Base-by-base conservation (phyloP, 2,329 filamentous ascomycete species). In the Fusarium longipes region DNA sequence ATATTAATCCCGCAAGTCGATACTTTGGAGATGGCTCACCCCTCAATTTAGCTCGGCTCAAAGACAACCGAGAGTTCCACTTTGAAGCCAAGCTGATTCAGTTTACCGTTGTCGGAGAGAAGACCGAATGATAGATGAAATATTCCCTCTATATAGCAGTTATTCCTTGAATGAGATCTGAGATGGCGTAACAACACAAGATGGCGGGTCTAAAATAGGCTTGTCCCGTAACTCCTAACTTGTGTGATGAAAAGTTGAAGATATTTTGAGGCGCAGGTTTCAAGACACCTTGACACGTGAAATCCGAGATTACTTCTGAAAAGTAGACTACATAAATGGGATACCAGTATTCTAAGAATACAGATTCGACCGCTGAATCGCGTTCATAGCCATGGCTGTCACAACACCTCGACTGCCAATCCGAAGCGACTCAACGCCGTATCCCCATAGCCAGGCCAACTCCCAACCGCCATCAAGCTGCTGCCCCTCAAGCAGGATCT, bases 381-480 rank as follows among this genome's bases (percentile, higher is more conserved):
- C 60, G 27, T 43, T 45, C 38, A 60, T 25, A 1, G 53, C 60
- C 54, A 65, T 59, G 5, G 48, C 48, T 6, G 54, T 47, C 1
- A 65, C 35, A 20, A 65, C 53, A 17, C 48, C 47, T 18, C 52
- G 12, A n/a, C 47, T 45, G 2, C 59, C 47, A 49, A 64, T 45
- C 12, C 49, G 47, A 8, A 52, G 12, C 2, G 59, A n/a, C 9
- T 49, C 47, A 0, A 8, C n/a, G 2, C 32, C 52, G 6, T 58
- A 53, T 4, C 15, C 12, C 52, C 47, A 63, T 1, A 63, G 2
- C 36, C 61, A 64, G 5, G 6, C 4, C 12, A 42, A 2, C 3
- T 52, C 22, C 61, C 61, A 65, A 3, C 61, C 59, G 0, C 61
- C 52, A 14, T 65, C 52, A 2, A 48, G 12, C 11, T 63, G 47